Conservation (phyloP, 345 rosid species). For the Citrus trifoliata region DNA sequence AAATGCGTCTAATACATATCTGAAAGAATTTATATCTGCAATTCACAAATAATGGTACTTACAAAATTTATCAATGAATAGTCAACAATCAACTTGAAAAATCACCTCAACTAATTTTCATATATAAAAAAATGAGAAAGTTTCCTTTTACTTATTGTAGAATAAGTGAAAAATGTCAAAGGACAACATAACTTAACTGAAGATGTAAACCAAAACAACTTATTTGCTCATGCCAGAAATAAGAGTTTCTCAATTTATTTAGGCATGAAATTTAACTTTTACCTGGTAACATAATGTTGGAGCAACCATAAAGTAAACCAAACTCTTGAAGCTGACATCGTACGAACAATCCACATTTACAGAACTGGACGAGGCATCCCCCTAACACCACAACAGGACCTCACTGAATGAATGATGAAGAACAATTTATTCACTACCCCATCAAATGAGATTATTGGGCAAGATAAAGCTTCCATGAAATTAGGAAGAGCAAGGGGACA, state of each 20-base stretch:
- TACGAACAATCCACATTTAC: slow-evolving; percentile 35
- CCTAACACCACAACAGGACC: slow-evolving; percentile 39
- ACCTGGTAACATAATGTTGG: slow-evolving; percentile 99
- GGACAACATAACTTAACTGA: not conserved
- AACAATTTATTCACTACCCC: not conserved
- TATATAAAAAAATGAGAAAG: not conserved
- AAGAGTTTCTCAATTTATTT: not conserved
- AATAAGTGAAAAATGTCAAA: not conserved
- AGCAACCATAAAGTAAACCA: slow-evolving; percentile 93
- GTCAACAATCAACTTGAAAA: not conserved
- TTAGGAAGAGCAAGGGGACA: not conserved
- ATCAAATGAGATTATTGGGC: not conserved
- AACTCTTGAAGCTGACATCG: slow-evolving; percentile 63
- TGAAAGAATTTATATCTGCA: not conserved
- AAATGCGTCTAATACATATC: not conserved
- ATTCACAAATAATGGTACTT: not conserved
- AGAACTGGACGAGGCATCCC: slow-evolving; percentile 24
- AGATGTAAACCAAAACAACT: not conserved
- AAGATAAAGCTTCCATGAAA: not conserved
- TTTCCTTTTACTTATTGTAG: not conserved
- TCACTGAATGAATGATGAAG: slow-evolving; percentile 6
- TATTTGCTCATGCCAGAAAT: not conserved
- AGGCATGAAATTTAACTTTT: slow-evolving; percentile 6
- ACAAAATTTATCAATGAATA: not conserved
- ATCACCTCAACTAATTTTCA: not conserved